Evolutionary conservation across 805 yeast genomes (phyloP).

Genomic region (Saccharomycopsis malanga): DNA sequence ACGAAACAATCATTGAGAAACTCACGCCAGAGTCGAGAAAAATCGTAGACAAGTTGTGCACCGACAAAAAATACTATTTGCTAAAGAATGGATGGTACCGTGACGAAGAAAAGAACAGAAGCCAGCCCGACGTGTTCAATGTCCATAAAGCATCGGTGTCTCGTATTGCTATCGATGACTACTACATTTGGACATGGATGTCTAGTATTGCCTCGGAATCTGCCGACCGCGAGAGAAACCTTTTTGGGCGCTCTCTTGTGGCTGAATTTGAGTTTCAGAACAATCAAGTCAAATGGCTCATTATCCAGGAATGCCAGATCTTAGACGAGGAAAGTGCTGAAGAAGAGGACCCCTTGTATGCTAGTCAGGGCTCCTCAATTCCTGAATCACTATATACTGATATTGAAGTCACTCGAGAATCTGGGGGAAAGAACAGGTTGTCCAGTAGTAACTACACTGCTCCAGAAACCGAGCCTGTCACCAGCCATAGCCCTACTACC

Average conservation of each 20-base stretch:
- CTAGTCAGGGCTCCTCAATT: slow-evolving; percentile 7
- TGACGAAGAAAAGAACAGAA: slow-evolving; percentile 1
- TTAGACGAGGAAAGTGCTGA: neutral
- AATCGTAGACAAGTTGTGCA: slow-evolving; percentile 36
- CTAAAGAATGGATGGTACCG: slow-evolving; percentile 21
- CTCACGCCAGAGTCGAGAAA: slow-evolving; percentile 71
- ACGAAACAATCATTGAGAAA: slow-evolving; percentile 49
- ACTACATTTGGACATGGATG: slow-evolving; percentile 89
- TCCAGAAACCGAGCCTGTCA: neutral
- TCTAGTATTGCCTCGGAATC: slow-evolving; percentile 71
- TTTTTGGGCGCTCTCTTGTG: slow-evolving; percentile 77
- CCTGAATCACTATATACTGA: slow-evolving; percentile 3
- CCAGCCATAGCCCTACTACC: neutral
- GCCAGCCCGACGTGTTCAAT: neutral
- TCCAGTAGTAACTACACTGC: slow-evolving; percentile 14
- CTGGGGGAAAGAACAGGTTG: slow-evolving; percentile 5
- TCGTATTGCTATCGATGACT: slow-evolving; percentile 73
- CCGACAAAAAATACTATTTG: slow-evolving; percentile 15
- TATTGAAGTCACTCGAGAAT: neutral
- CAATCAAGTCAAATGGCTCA: slow-evolving; percentile 69
- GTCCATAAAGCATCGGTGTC: slow-evolving; percentile 31
- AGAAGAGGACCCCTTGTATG: neutral
- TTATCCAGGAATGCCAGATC: slow-evolving; percentile 47
- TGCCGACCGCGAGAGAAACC: slow-evolving; percentile 50
- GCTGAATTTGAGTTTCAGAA: slow-evolving; percentile 63